Evolutionary conservation across 441 rosid genomes (phyloP).

Genomic region (Populus hybrid): DNA sequence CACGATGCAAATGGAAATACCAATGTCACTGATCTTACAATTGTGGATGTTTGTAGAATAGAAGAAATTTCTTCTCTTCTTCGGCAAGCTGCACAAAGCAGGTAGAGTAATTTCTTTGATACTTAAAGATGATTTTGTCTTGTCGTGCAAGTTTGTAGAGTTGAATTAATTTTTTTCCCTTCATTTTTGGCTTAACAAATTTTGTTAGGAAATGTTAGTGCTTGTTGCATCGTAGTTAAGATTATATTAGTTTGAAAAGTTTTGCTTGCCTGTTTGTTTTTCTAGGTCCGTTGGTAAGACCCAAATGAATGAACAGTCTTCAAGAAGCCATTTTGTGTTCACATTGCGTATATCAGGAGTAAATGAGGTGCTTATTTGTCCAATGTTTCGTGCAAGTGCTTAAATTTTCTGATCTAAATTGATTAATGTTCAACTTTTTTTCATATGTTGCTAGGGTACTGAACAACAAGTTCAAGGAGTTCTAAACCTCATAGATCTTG

Average conservation of each 20-base stretch:
- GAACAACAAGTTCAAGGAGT: conserved; percentile 97
- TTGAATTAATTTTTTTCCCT: not conserved
- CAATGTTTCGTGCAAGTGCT: not conserved
- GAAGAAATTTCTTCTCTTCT: conserved; percentile 74
- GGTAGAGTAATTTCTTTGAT: conserved; percentile 33
- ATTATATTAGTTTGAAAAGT: not conserved
- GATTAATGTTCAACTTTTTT: not conserved
- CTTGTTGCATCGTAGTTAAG: not conserved
- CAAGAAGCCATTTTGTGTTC: conserved; percentile 95
- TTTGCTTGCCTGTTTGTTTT: not conserved
- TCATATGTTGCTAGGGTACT: conserved; percentile 53
- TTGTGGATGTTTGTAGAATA: conserved; percentile 78
- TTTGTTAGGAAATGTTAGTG: not conserved
- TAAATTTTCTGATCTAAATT: not conserved
- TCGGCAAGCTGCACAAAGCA: conserved; percentile 89
- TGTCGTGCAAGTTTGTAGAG: not conserved
- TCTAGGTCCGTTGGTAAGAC: conserved; percentile 91
- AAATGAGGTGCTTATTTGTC: conserved; percentile 58
- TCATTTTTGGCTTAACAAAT: not conserved
- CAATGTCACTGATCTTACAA: conserved; percentile 73
- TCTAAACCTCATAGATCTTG: conserved; percentile 84
- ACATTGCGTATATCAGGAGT: conserved; percentile 85
- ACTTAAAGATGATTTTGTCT: not conserved
- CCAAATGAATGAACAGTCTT: conserved; percentile 95
- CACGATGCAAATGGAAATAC: conserved; percentile 85